phyloP scores from a whole-genome alignment of 495 filamentous ascomycete genomes.

The Penicillium angulare region DNA sequence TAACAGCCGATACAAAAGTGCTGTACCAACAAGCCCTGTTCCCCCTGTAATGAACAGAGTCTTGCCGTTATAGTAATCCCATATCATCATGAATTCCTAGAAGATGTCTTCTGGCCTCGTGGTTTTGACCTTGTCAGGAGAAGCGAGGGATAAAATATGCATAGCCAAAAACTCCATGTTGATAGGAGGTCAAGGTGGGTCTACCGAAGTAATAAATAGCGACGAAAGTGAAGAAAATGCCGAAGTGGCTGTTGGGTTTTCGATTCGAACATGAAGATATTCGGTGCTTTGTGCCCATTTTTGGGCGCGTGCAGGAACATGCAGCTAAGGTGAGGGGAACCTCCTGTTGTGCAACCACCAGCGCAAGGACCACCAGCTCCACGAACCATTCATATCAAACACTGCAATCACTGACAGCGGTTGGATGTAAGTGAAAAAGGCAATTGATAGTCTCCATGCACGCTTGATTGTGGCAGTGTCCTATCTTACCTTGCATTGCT shows the following conservation, averaged over 20 bases:
- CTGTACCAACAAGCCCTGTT: conserved; percentile 24
- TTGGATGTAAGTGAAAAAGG: not conserved
- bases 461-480: not conserved
- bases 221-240: not conserved
- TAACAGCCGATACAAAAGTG: conserved; percentile 22
- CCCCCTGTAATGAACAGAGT: conserved; percentile 24
- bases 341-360: conserved; percentile 16
- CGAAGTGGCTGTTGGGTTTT: not conserved
- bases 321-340: conserved; percentile 18
- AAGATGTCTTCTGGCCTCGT: not conserved
- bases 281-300: not conserved
- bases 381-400: conserved; percentile 12
- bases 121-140: not conserved
- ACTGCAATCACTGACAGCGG: not conserved
- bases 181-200: conserved; percentile 6
- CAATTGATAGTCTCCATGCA: conserved; percentile 7
- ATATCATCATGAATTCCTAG: conserved; percentile 17
- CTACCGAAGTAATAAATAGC: conserved; percentile 3
- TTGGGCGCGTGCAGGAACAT: conserved; percentile 7
- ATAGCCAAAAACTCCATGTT: not conserved
- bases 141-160: conserved; percentile 6
- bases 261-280: not conserved
- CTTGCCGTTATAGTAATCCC: conserved; percentile 27
- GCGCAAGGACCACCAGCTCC: conserved; percentile 3
- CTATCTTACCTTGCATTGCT: not conserved